A percentile compares a stretch with the other conserved stretches of the same genome.
These are phyloP conservation scores for Verticillium longisporum DNA, from an alignment of 2,329 filamentous ascomycete genomes.

Conservation along the genomic window DNA sequence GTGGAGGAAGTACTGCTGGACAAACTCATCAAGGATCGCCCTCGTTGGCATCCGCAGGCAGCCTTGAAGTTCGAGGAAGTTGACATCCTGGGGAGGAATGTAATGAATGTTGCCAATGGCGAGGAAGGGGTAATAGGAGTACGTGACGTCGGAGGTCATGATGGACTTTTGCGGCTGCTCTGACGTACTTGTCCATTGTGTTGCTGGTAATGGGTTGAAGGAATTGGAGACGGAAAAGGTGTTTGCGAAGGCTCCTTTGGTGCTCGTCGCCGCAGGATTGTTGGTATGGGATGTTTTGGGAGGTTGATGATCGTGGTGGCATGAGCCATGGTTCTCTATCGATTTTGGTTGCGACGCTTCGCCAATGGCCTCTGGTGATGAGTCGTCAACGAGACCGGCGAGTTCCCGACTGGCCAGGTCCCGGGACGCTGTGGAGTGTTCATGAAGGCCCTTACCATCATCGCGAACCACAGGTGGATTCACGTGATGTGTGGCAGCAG, in stretches of 20 bases:
- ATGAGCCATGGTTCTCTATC: neutral
- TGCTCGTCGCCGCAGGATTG: neutral
- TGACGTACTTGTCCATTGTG: neutral
- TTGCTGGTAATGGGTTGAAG: neutral
- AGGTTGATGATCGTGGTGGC: neutral
- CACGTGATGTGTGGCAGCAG: neutral
- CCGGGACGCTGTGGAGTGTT: neutral
- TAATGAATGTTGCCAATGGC: slow-evolving; percentile 23
- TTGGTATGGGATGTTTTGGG: neutral
- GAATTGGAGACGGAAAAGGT: neutral
- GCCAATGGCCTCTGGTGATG: neutral
- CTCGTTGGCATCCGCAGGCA: slow-evolving; percentile 36
- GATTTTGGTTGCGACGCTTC: neutral
- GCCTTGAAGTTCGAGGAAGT: slow-evolving; percentile 37
- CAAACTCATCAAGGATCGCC: slow-evolving; percentile 36
- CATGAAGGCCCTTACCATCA: neutral
- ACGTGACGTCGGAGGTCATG: slow-evolving; percentile 26
- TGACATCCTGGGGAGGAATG: slow-evolving; percentile 37
- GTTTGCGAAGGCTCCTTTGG: neutral
- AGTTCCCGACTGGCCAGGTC: neutral
- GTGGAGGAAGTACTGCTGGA: slow-evolving; percentile 39
- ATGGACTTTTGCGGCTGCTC: slow-evolving; percentile 13
- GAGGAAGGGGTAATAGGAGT: slow-evolving; percentile 36
- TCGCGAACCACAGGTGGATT: neutral
- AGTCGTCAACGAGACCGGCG: neutral